Evolutionary conservation across 345 rosid genomes (phyloP).

Genomic region (Syzygium aqueum): DNA sequence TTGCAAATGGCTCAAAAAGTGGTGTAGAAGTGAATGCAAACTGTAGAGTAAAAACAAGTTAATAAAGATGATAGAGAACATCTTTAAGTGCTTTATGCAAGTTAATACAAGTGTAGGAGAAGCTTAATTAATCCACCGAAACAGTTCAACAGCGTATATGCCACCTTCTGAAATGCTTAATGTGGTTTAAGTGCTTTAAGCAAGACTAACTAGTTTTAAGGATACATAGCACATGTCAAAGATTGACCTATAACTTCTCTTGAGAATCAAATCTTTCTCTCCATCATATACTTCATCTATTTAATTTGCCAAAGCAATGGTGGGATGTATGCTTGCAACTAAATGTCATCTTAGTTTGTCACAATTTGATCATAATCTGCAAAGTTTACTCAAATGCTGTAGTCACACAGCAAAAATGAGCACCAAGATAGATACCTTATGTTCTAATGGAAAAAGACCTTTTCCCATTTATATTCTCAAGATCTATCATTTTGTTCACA

Average conservation of each 20-base stretch:
- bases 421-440: background rate
- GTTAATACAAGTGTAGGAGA: background rate
- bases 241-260: background rate
- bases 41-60: constrained; percentile 16
- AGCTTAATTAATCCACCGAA: background rate
- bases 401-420: background rate
- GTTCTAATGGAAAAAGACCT: background rate
- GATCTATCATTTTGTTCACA: background rate
- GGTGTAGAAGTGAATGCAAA: constrained; percentile 77
- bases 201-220: background rate
- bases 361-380: background rate
- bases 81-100: too few relatives aligned
- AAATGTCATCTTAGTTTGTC: background rate
- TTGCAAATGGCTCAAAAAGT: constrained; percentile 76
- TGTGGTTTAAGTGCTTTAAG: background rate
- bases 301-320: background rate
- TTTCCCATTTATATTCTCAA: background rate
- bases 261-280: background rate
- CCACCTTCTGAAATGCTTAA: background rate
- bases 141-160: background rate
- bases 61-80: background rate
- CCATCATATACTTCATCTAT: background rate
- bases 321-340: background rate
- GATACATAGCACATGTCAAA: background rate
- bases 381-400: background rate